Base-by-base conservation (phyloP, 2,329 filamentous ascomycete species). In the Colletotrichum sp. region DNA sequence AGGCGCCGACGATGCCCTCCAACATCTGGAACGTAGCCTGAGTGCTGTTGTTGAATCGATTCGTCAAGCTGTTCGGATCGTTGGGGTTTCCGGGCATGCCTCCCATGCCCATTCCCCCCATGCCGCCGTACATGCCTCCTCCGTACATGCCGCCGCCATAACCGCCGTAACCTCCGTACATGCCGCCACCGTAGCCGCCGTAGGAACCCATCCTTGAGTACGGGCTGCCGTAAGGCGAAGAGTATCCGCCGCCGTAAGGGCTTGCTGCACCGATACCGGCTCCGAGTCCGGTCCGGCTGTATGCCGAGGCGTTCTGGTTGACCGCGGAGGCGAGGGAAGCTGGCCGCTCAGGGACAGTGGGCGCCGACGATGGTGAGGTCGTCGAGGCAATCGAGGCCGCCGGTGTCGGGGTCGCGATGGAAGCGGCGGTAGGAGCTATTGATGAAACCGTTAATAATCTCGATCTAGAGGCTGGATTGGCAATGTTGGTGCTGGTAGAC, bases 11-110 rank as follows among this genome's bases (percentile, higher is more conserved):
- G 74, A 99, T 95, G 80, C 96, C 97, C 87, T 99, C 97, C 68
- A 99, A 95, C 90, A 99, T 95, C 88, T 99, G 97, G 83, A 99
- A 99, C 0, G 97, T 99, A 13, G 96, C 95, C 81, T 97, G 95
- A 0, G 98, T 99, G 88, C 95, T 97, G 85, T 98, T 96, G 83
- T 93, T 95, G 89, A 99, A 98, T 69, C 95, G 94, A 83, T 98
- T 95, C n/a, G 96, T 98, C 84, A 99, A 88, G 86, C 96, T 98
- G 84, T 97, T 95, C 32, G 95, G 95, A 84, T 98, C 95, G 83
- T 98, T 98, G 32, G 95, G 94, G 83, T 95, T 82, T 34, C 83
- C 87, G n/a, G 81, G 80, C 78, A 84, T 87, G 34, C 87, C 86
- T 8, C 81, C 67, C 79, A 81, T 81, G 67, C 84, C 83, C 84